Evolutionary conservation across 2,329 filamentous ascomycete genomes (phyloP), one percentile per base, ranked within the genome.

Genomic region (Colletotrichum siamense): DNA sequence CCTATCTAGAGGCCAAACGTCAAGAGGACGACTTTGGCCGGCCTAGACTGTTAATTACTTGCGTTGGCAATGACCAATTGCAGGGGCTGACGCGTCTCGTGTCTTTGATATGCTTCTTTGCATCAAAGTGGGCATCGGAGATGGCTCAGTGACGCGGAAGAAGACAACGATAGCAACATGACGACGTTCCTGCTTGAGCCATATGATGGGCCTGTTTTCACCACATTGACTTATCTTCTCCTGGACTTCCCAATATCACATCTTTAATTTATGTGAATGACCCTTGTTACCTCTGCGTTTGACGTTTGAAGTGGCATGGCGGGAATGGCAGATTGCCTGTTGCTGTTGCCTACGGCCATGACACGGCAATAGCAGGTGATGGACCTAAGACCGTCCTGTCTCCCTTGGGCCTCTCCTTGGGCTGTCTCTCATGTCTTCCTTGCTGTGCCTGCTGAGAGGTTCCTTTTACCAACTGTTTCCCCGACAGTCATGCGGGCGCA

Each of bases 31-130:
- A 44, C n/a, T 34, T 49, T 16, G 36, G 12, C 18, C 63, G 22
- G 36, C 24, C n/a, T n/a, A 44, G n/a, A 57, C 30, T 26, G 30
- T 49, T 34, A 57, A 6, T 34, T 49, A 26, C 64, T 32, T 28
- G 18, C 30, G 18, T 5, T 9, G 12, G 24, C 8, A 70, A 34
- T 32, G 26, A 36, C 55, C 71, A 34, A 62, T 49, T 30, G 28
- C 34, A 52, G n/a, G 12, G 22, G 72, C 62, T 75, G 69, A 75
- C 62, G 73, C 69, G 73, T 61, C 69, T 18, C 9, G 52, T 49
- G 62, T 26, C 22, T 64, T 26, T 52, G 18, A 28, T 22, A 52
- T 65, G 59, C 24, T 12, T 34, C 16, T 44, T 52, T 13, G 18
- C 59, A 32, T 32, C 28, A 22, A 12, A 34, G 34, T 13, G 22